Conservation (phyloP, 2,329 filamentous ascomycete genomes). For the Simplicillium aogashimaense region DNA sequence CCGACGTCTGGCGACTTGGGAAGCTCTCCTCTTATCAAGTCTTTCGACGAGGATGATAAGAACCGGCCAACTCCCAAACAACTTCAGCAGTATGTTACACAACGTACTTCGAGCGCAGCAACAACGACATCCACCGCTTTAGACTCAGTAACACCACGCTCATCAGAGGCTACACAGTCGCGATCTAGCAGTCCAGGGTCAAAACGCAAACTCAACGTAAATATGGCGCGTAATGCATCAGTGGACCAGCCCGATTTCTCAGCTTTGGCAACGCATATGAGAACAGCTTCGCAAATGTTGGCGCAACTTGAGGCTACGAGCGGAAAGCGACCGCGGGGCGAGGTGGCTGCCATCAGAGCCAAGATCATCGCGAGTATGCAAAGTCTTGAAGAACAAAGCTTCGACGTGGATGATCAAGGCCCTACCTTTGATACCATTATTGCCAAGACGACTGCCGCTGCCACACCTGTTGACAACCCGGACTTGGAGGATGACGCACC, state of each 20-base stretch:
- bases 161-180: constrained; percentile 58
- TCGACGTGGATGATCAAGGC: constrained; percentile 62
- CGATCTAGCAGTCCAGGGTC: constrained; percentile 57
- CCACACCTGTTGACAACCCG: constrained; percentile 25
- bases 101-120: constrained; percentile 51
- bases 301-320: constrained; percentile 73
- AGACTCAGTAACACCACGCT: constrained; percentile 56
- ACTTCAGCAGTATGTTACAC: constrained; percentile 22
- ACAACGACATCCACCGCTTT: constrained; percentile 50
- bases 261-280: constrained; percentile 77
- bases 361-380: constrained; percentile 91
- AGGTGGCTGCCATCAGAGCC: constrained; percentile 74
- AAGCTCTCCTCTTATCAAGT: constrained; percentile 58
- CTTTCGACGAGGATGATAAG: constrained; percentile 38
- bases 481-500: constrained; percentile 47
- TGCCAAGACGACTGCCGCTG: constrained; percentile 50
- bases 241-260: constrained; percentile 71
- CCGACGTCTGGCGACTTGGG: constrained; percentile 71
- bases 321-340: constrained; percentile 67
- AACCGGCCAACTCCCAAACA: constrained; percentile 17
- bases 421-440: constrained; percentile 79
- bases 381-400: constrained; percentile 75
- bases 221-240: constrained; percentile 41
- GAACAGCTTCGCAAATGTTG: constrained; percentile 78
- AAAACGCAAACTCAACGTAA: constrained; percentile 50